Percentiles rank a stretch among this genome's conserved stretches.
These are phyloP conservation scores for Nemania sp. DNA, from an alignment of 2,329 filamentous ascomycete species.

Conservation along the genomic window DNA sequence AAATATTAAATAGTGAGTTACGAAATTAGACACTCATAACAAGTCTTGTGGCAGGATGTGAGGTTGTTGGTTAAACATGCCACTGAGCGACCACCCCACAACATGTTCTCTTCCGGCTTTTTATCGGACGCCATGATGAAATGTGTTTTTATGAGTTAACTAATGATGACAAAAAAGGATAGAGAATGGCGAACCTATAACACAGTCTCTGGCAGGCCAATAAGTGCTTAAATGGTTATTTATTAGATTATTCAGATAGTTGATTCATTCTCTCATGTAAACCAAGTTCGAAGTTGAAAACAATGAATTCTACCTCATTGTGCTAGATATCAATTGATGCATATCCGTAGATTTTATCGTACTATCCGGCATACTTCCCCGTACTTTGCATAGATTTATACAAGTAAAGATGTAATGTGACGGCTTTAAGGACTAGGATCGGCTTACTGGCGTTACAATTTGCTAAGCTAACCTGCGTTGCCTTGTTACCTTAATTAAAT, in stretches of 20 bases:
- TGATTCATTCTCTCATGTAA: not conserved
- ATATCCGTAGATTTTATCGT: not conserved
- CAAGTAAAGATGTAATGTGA: not conserved
- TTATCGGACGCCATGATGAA: conserved; percentile 40
- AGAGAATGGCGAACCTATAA: not conserved
- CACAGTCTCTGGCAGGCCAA: not conserved
- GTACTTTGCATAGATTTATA: not conserved
- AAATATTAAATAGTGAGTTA: not conserved
- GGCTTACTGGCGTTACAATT: not conserved
- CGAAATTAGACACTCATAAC: conserved; percentile 2
- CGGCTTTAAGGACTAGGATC: not conserved
- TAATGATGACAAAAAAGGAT: not conserved
- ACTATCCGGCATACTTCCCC: not conserved
- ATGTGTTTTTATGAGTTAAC: not conserved
- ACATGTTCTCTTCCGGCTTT: conserved; percentile 45
- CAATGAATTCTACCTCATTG: too few species aligned
- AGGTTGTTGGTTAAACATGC: not conserved
- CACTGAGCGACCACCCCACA: conserved; percentile 62
- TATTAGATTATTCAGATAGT: too few species aligned
- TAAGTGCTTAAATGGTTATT: not conserved
- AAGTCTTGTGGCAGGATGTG: not conserved
- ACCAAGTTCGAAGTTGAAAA: not conserved
- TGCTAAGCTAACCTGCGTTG: not conserved
- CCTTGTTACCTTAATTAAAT: too few species aligned
- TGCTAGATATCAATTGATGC: not conserved